Conservation (phyloP, 768 basidiomycete species). For the Amanita rubescens region DNA sequence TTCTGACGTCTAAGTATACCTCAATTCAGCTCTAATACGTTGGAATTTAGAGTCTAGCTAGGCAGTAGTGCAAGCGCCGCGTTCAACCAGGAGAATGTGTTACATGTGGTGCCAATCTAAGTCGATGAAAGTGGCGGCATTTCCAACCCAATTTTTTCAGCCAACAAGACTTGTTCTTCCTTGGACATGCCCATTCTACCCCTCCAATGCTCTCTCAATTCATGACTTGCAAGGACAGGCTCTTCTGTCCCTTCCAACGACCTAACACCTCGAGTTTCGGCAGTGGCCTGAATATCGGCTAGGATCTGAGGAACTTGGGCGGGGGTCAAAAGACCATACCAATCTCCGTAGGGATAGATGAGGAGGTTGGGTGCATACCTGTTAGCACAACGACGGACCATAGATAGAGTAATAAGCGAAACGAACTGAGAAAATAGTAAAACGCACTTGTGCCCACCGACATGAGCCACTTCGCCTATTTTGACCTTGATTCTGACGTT, state of each 20-base stretch:
- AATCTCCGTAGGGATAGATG: conserved; percentile 66
- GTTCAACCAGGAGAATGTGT: too few relatives aligned
- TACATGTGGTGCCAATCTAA: too few relatives aligned
- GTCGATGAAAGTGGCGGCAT: not conserved
- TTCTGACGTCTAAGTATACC: too few relatives aligned
- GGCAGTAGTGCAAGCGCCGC: too few relatives aligned
- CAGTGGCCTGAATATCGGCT: not conserved
- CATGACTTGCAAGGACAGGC: not conserved
- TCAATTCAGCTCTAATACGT: too few relatives aligned
- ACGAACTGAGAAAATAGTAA: conserved; percentile 7
- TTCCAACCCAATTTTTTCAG: not conserved
- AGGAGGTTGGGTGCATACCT: conserved; percentile 68
- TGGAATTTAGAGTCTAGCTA: too few relatives aligned
- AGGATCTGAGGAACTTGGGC: not conserved
- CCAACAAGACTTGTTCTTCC: conserved; percentile 1
- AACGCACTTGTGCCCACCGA: conserved; percentile 78
- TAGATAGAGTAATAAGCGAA: not conserved
- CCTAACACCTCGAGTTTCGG: not conserved
- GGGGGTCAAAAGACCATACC: conserved; percentile 33
- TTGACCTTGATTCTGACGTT: conserved; percentile 12
- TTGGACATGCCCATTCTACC: conserved; percentile 1
- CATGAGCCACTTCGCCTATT: conserved; percentile 65
- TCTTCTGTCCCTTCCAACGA: not conserved
- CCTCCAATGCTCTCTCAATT: conserved; percentile 1
- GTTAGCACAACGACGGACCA: not conserved